phyloP scores from a whole-genome alignment of 225 moss, liverwort and hornwort genomes.

The Bryoerythrophyllum caledonicum region DNA sequence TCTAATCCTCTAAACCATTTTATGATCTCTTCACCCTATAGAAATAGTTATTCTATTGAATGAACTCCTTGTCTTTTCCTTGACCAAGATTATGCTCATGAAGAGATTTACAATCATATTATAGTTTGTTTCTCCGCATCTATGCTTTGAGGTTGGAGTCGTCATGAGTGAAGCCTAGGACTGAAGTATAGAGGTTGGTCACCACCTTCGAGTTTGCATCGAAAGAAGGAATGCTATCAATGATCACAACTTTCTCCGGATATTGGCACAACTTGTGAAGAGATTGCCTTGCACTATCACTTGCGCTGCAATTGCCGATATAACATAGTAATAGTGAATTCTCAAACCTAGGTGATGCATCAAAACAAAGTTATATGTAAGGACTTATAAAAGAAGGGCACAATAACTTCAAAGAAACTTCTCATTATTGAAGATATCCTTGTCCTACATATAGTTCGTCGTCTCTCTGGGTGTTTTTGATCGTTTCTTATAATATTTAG shows the following conservation, averaged over 20 bases:
- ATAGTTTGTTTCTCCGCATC: conserved; percentile 14
- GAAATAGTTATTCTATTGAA: background rate
- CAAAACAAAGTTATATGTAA: background rate
- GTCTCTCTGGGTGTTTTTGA: no score
- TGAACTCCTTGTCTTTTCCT: background rate
- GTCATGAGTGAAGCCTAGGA: conserved; percentile 23
- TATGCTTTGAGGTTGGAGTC: conserved; percentile 23
- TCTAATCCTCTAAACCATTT: no score
- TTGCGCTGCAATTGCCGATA: conserved; percentile 20
- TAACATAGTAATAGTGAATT: conserved; percentile 38
- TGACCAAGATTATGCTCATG: background rate
- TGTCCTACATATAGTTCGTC: background rate
- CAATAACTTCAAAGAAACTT: no score
- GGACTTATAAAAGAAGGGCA: no score
- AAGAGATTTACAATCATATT: background rate
- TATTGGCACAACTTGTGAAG: conserved; percentile 36
- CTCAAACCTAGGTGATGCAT: conserved; percentile 33
- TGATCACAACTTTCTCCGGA: conserved; percentile 27
- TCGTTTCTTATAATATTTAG: conserved; percentile 24
- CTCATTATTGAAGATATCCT: no score
- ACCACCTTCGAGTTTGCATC: conserved; percentile 39
- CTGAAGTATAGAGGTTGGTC: conserved; percentile 27
- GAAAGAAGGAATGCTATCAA: conserved; percentile 45
- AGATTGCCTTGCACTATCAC: conserved; percentile 24
- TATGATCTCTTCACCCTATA: background rate